phyloP scores from a whole-genome alignment of 2,329 filamentous ascomycete species.

The Tolypocladium nubicola region DNA sequence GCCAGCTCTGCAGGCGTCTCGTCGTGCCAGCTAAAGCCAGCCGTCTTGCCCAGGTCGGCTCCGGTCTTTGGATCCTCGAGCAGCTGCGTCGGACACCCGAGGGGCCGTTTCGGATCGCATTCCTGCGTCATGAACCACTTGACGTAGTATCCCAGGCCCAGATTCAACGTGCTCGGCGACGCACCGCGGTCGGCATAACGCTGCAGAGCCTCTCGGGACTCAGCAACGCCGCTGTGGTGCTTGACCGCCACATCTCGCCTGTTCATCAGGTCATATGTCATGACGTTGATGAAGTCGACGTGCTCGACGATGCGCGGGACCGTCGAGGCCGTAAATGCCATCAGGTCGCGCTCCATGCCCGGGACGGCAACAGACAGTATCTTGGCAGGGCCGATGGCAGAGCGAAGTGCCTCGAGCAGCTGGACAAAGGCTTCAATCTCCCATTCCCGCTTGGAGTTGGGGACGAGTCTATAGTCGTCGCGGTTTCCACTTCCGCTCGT shows the following conservation, averaged over 20 bases:
- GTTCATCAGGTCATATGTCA: constrained; percentile 64
- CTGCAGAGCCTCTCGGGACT: constrained; percentile 42
- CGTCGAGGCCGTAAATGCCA: constrained; percentile 51
- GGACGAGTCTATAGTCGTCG: constrained; percentile 54
- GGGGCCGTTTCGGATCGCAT: constrained; percentile 27
- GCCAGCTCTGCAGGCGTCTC: constrained; percentile 39
- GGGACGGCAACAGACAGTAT: constrained; percentile 60
- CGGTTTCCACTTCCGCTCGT: constrained; percentile 45
- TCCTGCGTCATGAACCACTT: constrained; percentile 50
- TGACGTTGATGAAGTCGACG: constrained; percentile 57
- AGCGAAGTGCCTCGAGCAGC: constrained; percentile 47
- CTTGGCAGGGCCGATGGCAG: constrained; percentile 43
- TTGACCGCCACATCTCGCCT: constrained; percentile 52
- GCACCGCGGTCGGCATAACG: constrained; percentile 49
- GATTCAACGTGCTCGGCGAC: constrained; percentile 40
- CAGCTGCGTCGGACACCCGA: constrained; percentile 43
- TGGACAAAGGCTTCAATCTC: constrained; percentile 55
- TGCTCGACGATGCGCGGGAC: constrained; percentile 46
- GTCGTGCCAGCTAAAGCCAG: constrained; percentile 51
- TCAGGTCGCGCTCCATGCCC: constrained; percentile 52
- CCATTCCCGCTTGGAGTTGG: constrained; percentile 48
- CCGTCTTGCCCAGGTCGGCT: constrained; percentile 44
- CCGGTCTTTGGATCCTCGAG: constrained; percentile 50
- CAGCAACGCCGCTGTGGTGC: constrained; percentile 54
- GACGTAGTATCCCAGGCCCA: constrained; percentile 57